A percentile compares a stretch with the other conserved stretches of the same genome.
phyloP scores from a whole-genome alignment of 305 asterid species.

The Solanum chacoense region DNA sequence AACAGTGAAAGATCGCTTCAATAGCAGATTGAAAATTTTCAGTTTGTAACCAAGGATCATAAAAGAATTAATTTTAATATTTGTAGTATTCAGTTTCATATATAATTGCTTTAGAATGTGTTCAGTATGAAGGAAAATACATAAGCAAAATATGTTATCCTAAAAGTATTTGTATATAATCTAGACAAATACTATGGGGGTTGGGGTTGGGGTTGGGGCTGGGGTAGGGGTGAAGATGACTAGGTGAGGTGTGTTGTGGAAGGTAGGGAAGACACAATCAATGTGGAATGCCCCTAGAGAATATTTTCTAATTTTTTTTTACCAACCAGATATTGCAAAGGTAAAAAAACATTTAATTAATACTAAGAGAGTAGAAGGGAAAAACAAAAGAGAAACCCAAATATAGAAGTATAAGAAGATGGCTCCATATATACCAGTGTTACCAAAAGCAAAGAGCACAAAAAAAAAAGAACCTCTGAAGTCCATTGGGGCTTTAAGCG shows the following conservation, averaged over 20 bases:
- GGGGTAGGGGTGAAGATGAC: neutral
- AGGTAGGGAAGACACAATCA: neutral
- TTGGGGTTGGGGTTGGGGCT: neutral
- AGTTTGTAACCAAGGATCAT: neutral
- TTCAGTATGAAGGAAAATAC: neutral
- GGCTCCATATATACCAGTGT: neutral
- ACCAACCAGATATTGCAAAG: neutral
- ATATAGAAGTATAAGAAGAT: neutral
- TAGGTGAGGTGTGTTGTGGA: neutral
- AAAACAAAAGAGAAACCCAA: neutral
- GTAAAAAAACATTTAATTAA: neutral
- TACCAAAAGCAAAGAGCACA: neutral
- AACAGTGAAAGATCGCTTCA: neutral
- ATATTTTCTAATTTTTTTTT: neutral
- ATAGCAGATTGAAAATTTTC: neutral
- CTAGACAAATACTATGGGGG: neutral
- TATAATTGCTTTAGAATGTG: neutral
- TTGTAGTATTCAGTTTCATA: neutral
- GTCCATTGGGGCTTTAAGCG: neutral
- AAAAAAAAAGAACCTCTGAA: neutral
- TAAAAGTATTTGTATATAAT: neutral
- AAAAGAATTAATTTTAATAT: neutral
- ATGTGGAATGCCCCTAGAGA: neutral
- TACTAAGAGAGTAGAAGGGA: neutral
- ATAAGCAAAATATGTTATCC: neutral